These are phyloP conservation scores for Torrubiellomyces zombiae DNA, from an alignment of 2,329 filamentous ascomycete species.

Conservation along the genomic window DNA sequence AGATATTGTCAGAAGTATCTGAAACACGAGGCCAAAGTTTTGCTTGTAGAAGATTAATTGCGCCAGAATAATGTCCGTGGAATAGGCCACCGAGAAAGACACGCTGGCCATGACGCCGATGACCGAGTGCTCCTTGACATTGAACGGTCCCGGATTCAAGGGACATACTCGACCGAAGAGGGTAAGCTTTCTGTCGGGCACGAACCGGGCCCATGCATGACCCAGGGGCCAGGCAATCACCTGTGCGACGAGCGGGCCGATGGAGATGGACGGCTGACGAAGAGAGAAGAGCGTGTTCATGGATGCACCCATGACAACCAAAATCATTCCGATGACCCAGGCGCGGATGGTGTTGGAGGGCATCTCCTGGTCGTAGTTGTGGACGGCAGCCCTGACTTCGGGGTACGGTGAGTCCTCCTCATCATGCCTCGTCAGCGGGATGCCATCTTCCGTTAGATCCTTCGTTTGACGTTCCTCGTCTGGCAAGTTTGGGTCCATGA, in stretches of 20 bases:
- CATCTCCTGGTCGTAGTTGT: conserved; percentile 46
- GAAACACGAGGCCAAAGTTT: conserved; percentile 48
- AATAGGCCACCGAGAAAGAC: conserved; percentile 53
- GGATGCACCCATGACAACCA: conserved; percentile 39
- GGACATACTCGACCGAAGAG: conserved; percentile 37
- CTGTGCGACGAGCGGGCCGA: conserved; percentile 45
- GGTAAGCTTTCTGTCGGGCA: conserved; percentile 31
- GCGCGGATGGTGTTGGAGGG: conserved; percentile 50
- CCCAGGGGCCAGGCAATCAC: conserved; percentile 49
- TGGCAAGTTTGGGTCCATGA: conserved; percentile 36
- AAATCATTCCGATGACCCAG: conserved; percentile 42
- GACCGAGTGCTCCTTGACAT: conserved; percentile 52
- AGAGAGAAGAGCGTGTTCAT: conserved; percentile 49
- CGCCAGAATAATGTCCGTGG: conserved; percentile 57
- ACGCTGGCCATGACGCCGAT: conserved; percentile 58
- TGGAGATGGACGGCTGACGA: conserved; percentile 42
- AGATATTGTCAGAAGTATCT: conserved; percentile 48
- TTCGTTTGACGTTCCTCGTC: conserved; percentile 22
- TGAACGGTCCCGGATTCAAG: conserved; percentile 53
- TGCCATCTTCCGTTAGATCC: conserved; percentile 8
- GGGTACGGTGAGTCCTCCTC: conserved; percentile 48
- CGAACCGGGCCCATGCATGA: conserved; percentile 38
- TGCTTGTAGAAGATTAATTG: conserved; percentile 58
- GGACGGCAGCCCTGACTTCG: conserved; percentile 47
- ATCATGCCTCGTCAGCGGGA: conserved; percentile 17